A percentile compares a stretch with the other conserved stretches of the same genome.
Evolutionary conservation across 2,329 filamentous ascomycete genomes (phyloP).

Genomic region (Fonsecaea nubica): DNA sequence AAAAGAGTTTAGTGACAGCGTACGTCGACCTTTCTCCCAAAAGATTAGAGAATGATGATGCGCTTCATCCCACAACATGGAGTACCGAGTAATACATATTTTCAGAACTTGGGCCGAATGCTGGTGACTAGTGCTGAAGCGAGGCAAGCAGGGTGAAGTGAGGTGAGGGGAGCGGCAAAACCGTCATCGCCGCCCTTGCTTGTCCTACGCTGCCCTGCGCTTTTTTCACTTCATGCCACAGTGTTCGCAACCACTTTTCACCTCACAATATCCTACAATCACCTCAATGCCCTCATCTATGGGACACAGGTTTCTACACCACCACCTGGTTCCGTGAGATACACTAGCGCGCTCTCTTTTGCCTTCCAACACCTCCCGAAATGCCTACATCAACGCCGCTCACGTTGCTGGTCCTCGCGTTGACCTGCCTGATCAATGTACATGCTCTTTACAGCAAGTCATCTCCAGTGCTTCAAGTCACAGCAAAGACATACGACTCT

Average conservation of each 20-base stretch:
- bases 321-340: slow-evolving; percentile 36
- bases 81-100: not conserved
- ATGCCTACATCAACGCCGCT: slow-evolving; percentile 27
- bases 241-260: slow-evolving; percentile 28
- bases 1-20: not conserved
- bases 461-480: slow-evolving; percentile 84
- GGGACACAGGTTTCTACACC: slow-evolving; percentile 24
- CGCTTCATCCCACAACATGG: not conserved
- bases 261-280: slow-evolving; percentile 4
- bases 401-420: slow-evolving; percentile 45
- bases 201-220: not conserved
- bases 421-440: slow-evolving; percentile 63
- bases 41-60: not conserved
- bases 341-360: not conserved
- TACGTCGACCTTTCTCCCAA: slow-evolving; percentile 3
- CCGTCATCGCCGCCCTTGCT: not conserved
- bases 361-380: not conserved
- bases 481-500: slow-evolving; percentile 77
- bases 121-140: not conserved
- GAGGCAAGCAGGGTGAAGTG: not conserved
- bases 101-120: not conserved
- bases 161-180: not conserved
- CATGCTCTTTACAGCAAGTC: slow-evolving; percentile 83
- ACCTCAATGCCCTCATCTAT: slow-evolving; percentile 23
- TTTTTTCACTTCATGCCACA: slow-evolving; percentile 27